Conservation (phyloP, 805 yeast genomes). For the Ogataea corticis region DNA sequence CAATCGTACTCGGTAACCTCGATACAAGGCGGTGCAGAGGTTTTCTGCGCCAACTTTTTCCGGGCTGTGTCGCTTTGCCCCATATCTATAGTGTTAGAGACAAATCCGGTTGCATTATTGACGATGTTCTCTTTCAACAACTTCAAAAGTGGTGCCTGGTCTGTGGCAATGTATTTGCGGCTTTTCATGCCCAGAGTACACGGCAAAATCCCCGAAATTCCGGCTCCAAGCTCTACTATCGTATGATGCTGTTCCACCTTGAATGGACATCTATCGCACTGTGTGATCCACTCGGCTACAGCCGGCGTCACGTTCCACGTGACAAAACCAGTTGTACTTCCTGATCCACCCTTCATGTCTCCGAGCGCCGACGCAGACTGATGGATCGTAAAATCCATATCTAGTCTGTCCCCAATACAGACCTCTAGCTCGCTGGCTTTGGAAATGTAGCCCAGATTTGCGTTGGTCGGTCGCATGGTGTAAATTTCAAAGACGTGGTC, state of each 20-base stretch:
- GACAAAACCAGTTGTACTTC: conserved; percentile 61
- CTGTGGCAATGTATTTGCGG: conserved; percentile 53
- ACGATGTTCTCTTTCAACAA: conserved; percentile 47
- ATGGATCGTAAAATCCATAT: conserved; percentile 24
- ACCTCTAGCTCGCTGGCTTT: conserved; percentile 20
- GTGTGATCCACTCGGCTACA: conserved; percentile 55
- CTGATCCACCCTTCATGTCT: conserved; percentile 33
- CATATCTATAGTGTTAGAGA: conserved; percentile 24
- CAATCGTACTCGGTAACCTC: conserved; percentile 61
- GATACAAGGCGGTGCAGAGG: conserved; percentile 25
- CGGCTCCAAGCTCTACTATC: conserved; percentile 64
- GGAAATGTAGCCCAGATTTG: conserved; percentile 28
- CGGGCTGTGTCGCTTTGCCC: not conserved
- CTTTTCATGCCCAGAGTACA: conserved; percentile 38
- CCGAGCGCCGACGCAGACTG: conserved; percentile 37
- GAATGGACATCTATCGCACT: conserved; percentile 3
- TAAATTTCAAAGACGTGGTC: conserved; percentile 33
- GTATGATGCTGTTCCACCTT: conserved; percentile 12
- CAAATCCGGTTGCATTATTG: conserved; percentile 35
- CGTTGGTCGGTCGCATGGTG: conserved; percentile 14
- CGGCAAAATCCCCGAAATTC: conserved; percentile 55
- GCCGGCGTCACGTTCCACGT: conserved; percentile 56
- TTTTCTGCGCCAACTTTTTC: not conserved
- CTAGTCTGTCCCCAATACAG: conserved; percentile 16
- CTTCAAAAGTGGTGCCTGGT: conserved; percentile 55